A percentile compares a stretch with the other conserved stretches of the same genome.
Conservation (phyloP, 31 red algal species). For the Odonthalia washingtoniensis region DNA sequence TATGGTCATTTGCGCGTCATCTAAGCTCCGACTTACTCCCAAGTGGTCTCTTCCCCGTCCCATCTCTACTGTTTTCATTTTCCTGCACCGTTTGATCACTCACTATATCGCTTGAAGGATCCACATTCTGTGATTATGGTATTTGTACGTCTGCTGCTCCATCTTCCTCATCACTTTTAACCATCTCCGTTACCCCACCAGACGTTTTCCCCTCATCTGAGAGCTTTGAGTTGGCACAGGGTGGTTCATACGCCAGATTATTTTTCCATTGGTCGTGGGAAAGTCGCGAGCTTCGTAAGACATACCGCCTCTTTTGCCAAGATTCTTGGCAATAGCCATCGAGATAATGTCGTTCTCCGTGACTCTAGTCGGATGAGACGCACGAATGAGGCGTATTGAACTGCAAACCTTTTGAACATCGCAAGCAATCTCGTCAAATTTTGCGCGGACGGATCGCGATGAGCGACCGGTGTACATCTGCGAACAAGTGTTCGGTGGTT, state of each 20-base stretch:
- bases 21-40: no score
- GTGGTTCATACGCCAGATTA: constrained; percentile 9
- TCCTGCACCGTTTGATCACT: no score
- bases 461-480: not conserved
- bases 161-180: no score
- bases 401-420: constrained; percentile 36
- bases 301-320: not conserved
- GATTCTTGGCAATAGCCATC: constrained; percentile 39
- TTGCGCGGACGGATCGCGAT: not conserved
- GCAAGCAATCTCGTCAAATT: constrained; percentile 23
- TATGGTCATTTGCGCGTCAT: no score
- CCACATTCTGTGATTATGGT: no score
- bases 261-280: constrained; percentile 23
- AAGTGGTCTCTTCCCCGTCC: no score
- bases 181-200: no score
- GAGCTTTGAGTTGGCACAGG: constrained; percentile 10
- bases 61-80: no score
- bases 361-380: constrained; percentile 32
- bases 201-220: not conserved
- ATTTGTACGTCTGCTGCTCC: no score
- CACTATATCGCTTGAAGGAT: no score
- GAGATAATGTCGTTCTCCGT: constrained; percentile 27
- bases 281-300: not conserved
- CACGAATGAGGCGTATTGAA: constrained; percentile 1
- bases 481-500: no score